phyloP scores from a whole-genome alignment of 352 stramenopile species.

The Phytophthora sansomeana region DNA sequence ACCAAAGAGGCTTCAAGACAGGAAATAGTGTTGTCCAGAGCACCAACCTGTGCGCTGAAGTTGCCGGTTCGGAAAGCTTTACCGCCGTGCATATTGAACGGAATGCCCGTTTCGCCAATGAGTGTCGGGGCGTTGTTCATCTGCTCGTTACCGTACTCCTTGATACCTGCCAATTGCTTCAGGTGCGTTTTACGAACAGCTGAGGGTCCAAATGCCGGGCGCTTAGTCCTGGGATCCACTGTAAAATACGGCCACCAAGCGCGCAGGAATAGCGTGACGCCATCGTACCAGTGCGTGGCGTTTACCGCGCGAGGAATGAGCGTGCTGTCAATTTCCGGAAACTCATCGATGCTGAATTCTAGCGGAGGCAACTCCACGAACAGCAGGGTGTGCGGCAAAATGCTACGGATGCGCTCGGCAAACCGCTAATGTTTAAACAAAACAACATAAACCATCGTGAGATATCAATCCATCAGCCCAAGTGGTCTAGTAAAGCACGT shows the following conservation, averaged over 20 bases:
- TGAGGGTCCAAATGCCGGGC: constrained; percentile 66
- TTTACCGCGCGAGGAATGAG: constrained; percentile 79
- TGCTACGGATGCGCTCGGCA: constrained; percentile 56
- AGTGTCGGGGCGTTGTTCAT: constrained; percentile 64
- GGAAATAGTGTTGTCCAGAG: constrained; percentile 75
- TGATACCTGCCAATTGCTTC: constrained; percentile 66
- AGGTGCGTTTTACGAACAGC: constrained; percentile 72
- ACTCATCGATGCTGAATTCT: constrained; percentile 74
- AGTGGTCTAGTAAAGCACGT: constrained; percentile 1
- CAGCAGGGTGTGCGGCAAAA: constrained; percentile 71
- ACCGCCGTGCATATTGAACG: constrained; percentile 67
- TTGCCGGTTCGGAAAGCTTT: constrained; percentile 54
- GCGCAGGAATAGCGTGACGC: constrained; percentile 86
- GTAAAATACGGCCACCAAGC: constrained; percentile 77
- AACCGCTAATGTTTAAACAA: constrained; percentile 45
- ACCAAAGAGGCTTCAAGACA: constrained; percentile 71
- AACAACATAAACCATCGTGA: constrained; percentile 13
- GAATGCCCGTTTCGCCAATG: constrained; percentile 77
- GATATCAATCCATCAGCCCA: neutral
- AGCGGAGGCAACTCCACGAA: constrained; percentile 86
- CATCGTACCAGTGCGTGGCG: constrained; percentile 93
- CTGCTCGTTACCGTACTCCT: constrained; percentile 55
- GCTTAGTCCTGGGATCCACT: constrained; percentile 70
- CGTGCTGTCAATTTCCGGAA: constrained; percentile 66
- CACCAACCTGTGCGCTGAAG: constrained; percentile 53